Conservation (phyloP, 2,329 filamentous ascomycete species). For the Fusarium sp. region DNA sequence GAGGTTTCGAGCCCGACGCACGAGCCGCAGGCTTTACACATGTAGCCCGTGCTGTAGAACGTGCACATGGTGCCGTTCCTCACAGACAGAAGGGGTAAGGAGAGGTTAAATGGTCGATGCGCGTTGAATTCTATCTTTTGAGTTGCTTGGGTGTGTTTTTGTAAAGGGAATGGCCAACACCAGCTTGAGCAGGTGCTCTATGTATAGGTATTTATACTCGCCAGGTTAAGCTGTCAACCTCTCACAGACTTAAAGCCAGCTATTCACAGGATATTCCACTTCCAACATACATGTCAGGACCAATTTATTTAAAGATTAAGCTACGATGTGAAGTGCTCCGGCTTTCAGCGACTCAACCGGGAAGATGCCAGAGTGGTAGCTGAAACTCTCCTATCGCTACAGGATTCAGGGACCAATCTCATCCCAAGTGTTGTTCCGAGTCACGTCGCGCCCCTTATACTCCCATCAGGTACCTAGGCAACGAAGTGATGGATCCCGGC, state of each 20-base stretch:
- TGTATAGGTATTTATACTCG: background rate
- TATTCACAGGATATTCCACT: background rate
- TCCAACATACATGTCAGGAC: fast-evolving
- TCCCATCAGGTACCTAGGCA: background rate
- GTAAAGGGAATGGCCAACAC: background rate
- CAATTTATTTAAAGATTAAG: background rate
- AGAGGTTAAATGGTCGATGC: background rate
- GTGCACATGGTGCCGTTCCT: conserved; percentile 17
- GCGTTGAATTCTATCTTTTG: too few species aligned
- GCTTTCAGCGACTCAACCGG: background rate
- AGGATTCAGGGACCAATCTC: too few species aligned
- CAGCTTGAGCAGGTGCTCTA: background rate
- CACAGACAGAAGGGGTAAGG: background rate
- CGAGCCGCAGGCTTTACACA: conserved; percentile 7
- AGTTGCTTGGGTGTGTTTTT: background rate
- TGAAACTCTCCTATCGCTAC: background rate
- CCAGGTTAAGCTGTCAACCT: background rate
- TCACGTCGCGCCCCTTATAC: background rate
- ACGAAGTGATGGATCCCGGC: background rate
- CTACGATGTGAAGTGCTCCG: background rate
- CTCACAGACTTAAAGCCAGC: background rate
- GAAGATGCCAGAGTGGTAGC: background rate
- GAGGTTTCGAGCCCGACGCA: background rate
- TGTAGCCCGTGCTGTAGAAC: background rate
- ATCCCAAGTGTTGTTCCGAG: background rate